Evolutionary conservation across 306 rosid genomes (phyloP).

Genomic region (Vigna mungo): DNA sequence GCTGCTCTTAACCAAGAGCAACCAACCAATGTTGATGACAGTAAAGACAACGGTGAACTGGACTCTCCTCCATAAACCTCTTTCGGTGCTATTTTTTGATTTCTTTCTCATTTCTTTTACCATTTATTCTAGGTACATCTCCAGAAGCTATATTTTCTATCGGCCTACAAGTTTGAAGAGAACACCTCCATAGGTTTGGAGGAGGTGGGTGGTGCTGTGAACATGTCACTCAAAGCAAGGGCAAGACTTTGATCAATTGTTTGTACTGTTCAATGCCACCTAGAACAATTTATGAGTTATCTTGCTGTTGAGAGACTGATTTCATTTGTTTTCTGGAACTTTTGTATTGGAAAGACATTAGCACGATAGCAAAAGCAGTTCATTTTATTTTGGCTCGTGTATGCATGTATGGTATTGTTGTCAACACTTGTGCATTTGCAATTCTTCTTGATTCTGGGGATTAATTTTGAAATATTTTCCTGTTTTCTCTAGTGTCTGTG

Average conservation of each 20-base stretch:
- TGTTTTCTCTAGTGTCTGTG: neutral
- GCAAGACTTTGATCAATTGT: slow-evolving; percentile 28
- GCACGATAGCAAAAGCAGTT: slow-evolving; percentile 12
- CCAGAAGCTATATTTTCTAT: slow-evolving; percentile 54
- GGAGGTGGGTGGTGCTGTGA: slow-evolving; percentile 18
- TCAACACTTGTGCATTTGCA: slow-evolving; percentile 11
- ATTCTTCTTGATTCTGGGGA: slow-evolving; percentile 23
- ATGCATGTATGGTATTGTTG: slow-evolving; percentile 22
- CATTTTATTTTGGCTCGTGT: slow-evolving; percentile 24
- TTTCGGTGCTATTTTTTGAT: neutral
- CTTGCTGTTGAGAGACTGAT: slow-evolving; percentile 26
- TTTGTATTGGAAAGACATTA: slow-evolving; percentile 23
- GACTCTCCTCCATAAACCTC: slow-evolving; percentile 35
- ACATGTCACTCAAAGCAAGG: slow-evolving; percentile 24
- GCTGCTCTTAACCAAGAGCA: slow-evolving; percentile 64
- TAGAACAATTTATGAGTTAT: slow-evolving; percentile 18
- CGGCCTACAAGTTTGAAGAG: slow-evolving; percentile 53
- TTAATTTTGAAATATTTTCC: slow-evolving; percentile 13
- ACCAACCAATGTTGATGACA: slow-evolving; percentile 45
- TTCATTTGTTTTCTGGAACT: slow-evolving; percentile 34
- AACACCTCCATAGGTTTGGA: slow-evolving; percentile 27
- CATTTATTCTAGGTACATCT: slow-evolving; percentile 48
- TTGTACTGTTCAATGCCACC: slow-evolving; percentile 9
- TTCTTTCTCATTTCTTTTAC: slow-evolving; percentile 37
- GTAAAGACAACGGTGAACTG: slow-evolving; percentile 44